phyloP scores from a whole-genome alignment of 306 rosid species.

The Malus sylvestris region DNA sequence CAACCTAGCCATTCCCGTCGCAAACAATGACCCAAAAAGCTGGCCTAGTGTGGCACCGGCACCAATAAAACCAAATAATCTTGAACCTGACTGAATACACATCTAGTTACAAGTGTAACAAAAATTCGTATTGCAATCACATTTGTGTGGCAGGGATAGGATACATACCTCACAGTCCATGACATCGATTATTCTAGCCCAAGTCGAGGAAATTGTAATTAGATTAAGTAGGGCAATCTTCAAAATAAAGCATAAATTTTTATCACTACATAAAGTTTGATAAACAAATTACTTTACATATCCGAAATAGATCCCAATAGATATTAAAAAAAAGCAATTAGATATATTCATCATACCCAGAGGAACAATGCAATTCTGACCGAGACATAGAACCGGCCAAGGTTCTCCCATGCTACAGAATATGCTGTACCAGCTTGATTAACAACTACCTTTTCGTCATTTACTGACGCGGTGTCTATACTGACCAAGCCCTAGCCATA shows the following conservation, averaged over 20 bases:
- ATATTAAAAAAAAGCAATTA: background rate
- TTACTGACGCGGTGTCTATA: constrained; percentile 28
- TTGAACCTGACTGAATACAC: constrained; percentile 94
- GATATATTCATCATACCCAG: constrained; percentile 48
- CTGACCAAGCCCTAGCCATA: constrained; percentile 36
- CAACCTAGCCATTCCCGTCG: constrained; percentile 83
- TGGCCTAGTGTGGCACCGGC: constrained; percentile 99
- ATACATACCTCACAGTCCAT: constrained; percentile 77
- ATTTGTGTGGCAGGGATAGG: constrained; percentile 1
- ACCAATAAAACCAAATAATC: constrained; percentile 95
- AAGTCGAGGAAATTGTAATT: constrained; percentile 76
- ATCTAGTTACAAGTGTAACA: constrained; percentile 27
- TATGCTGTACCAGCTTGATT: constrained; percentile 34
- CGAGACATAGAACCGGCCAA: constrained; percentile 74
- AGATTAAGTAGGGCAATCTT: constrained; percentile 59
- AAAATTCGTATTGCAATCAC: constrained; percentile 12
- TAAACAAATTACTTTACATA: constrained; percentile 10
- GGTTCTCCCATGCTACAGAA: constrained; percentile 52
- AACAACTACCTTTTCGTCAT: constrained; percentile 34
- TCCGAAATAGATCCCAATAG: background rate
- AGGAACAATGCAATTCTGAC: constrained; percentile 89
- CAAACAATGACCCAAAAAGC: constrained; percentile 87
- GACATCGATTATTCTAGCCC: constrained; percentile 94
- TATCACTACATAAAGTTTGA: constrained; percentile 12
- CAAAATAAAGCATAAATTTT: constrained; percentile 14